Evolutionary conservation across 148 eudicot species (phyloP).

Genomic region (Rhododendron williamsianum): DNA sequence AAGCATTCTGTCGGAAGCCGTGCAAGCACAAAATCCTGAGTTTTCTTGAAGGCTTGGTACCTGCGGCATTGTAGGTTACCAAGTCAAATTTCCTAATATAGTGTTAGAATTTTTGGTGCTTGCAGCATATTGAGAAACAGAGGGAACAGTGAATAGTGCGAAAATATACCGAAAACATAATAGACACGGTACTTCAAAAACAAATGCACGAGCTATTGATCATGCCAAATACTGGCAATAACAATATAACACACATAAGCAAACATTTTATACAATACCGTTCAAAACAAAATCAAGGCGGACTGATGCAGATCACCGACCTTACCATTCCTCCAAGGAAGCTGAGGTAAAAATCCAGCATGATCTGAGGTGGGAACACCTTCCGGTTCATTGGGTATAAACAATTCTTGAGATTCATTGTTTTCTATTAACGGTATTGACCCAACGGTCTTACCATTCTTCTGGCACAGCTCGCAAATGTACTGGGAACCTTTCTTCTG

Average conservation of each 20-base stretch:
- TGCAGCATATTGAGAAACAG: neutral
- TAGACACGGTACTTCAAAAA: neutral
- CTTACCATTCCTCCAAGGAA: conserved; percentile 40
- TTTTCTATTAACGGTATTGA: conserved; percentile 21
- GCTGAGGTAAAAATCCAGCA: conserved; percentile 7
- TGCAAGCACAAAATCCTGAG: conserved; percentile 87
- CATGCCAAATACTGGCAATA: neutral
- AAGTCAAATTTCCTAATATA: neutral
- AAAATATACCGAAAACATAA: neutral
- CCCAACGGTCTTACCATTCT: conserved; percentile 44
- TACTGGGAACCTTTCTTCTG: conserved; percentile 50
- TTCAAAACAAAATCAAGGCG: neutral
- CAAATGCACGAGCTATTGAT: neutral
- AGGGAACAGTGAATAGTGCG: neutral
- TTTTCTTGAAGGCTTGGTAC: conserved; percentile 44
- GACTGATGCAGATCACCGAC: conserved; percentile 14
- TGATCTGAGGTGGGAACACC: conserved; percentile 20
- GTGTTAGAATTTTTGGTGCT: neutral
- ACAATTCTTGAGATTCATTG: conserved; percentile 20
- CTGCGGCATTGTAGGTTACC: conserved; percentile 16
- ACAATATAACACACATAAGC: neutral
- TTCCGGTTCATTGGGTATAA: conserved; percentile 13
- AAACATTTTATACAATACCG: neutral
- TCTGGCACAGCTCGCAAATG: conserved; percentile 83
- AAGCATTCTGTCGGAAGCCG: conserved; percentile 96